phyloP scores from a whole-genome alignment of 1,284 basidiomycete species.

The Phellopilus nigrolimitatus region DNA sequence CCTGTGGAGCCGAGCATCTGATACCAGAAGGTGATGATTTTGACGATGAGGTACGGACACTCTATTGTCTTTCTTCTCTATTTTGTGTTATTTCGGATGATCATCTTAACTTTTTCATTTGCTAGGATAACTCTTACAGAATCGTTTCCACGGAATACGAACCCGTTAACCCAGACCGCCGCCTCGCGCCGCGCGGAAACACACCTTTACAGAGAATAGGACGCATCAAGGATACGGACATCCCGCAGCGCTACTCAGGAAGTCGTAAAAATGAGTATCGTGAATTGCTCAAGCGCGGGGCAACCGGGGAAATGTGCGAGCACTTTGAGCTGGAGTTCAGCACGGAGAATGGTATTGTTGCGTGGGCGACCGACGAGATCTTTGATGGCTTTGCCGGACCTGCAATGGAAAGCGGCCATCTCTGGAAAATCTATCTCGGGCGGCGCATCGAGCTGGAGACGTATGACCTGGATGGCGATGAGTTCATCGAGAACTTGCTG shows the following conservation, averaged over 20 bases:
- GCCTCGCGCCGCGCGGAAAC: background rate
- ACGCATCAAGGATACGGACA: slow-evolving; percentile 6
- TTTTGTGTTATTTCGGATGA: no score
- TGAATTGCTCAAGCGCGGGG: slow-evolving; percentile 30
- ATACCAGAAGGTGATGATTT: no score
- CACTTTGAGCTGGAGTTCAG: slow-evolving; percentile 30
- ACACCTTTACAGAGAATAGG: background rate
- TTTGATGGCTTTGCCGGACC: slow-evolving; percentile 29
- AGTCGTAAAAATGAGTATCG: slow-evolving; percentile 24
- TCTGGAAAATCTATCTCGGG: slow-evolving; percentile 35
- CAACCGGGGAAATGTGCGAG: slow-evolving; percentile 33
- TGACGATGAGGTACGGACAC: no score
- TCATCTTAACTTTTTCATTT: no score
- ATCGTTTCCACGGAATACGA: background rate
- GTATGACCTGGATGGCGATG: slow-evolving; percentile 33
- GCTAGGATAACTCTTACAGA: no score
- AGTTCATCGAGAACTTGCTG: slow-evolving; percentile 31
- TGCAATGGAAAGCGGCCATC: slow-evolving; percentile 29
- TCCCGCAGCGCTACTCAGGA: slow-evolving; percentile 14
- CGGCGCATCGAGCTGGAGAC: slow-evolving; percentile 28
- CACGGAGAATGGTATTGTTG: slow-evolving; percentile 29
- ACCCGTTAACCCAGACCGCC: background rate
- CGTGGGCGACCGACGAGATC: slow-evolving; percentile 30
- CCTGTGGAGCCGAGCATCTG: no score
- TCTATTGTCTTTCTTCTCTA: no score